Base-by-base conservation (phyloP, 768 basidiomycete species). In the Strobilomyces dryophilus region DNA sequence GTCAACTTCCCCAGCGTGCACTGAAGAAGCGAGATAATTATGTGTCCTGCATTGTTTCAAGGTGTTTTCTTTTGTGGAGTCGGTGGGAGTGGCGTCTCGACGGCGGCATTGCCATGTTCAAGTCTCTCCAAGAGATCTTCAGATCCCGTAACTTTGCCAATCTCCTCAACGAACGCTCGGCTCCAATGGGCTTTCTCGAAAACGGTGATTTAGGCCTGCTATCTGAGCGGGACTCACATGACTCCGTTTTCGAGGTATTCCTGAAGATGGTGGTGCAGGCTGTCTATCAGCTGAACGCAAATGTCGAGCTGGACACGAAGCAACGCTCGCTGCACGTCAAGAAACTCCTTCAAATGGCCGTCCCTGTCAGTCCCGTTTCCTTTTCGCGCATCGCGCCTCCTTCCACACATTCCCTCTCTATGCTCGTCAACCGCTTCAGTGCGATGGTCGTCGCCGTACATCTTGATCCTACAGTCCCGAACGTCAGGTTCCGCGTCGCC, bases 391-490 rank as follows among this genome's bases (percentile, higher is more conserved):
- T 68, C 1, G 71, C 65, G 4, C 80, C 79, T 5, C 83, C 85
- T 0, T 71, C 75, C 0, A 55, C 66, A 3, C 73, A 77, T 32
- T 81, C 88, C 35, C 74, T 89, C 2, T 87, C 90, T 1, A 84
- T 84, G 78, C 74, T 95, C 32, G 82, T 86, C 68, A 97, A 97
- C 68, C 83, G 93, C 9, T 83, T 90, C 61, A 82, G 80, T 45
- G 84, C 88, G 11, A 74, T 88, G 57, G 81, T 86, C 6, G 74
- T 90, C 26, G 84, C 83, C 5, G 76, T 89, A 40, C 79, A 84
- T 59, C 78, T 97, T 42, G 82, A 87, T 43, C 81, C 84, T 0
- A 68, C 74, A 0, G 63, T 73, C 1, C 59, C 73, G 3, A 76
- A 78, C 20, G 69, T 77, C 43, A 70, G 69, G 5, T 75, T 77